These are phyloP conservation scores for Verticillium albo-atrum DNA, from an alignment of 2,329 filamentous ascomycete species.

Conservation along the genomic window DNA sequence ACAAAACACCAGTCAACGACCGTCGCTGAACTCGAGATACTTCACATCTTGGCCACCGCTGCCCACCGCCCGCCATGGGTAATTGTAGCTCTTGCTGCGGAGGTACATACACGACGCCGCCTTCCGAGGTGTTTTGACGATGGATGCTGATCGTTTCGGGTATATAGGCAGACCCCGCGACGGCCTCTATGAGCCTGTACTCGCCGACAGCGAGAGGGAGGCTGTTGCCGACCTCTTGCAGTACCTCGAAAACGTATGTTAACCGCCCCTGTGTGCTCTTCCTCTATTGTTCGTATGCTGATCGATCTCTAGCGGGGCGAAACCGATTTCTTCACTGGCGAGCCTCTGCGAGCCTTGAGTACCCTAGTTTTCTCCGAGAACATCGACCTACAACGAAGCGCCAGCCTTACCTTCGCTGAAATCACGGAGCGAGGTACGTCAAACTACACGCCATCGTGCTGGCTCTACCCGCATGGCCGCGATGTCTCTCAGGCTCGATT, in stretches of 20 bases:
- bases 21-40: neutral
- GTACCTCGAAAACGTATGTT: conserved; percentile 89
- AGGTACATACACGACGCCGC: conserved; percentile 27
- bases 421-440: conserved; percentile 88
- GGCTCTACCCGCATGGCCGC: neutral
- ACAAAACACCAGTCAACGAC: neutral
- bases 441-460: neutral
- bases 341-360: conserved; percentile 87
- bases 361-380: conserved; percentile 98
- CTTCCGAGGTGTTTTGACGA: neutral
- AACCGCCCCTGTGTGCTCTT: neutral
- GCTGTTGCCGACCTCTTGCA: conserved; percentile 92
- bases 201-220: conserved; percentile 94
- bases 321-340: conserved; percentile 97
- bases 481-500: neutral
- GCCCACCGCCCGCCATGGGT: conserved; percentile 44
- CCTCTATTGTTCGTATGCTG: conserved; percentile 16
- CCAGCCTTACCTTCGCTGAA: conserved; percentile 96
- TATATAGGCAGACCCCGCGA: conserved; percentile 67
- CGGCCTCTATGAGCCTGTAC: conserved; percentile 77
- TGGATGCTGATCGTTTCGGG: conserved; percentile 21
- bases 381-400: conserved; percentile 94
- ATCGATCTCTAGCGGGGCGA: conserved; percentile 69
- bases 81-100: conserved; percentile 60
- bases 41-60: neutral